Base-by-base conservation (phyloP, 371 early-diverging fungal species). In the Chytridium lagenaria region DNA sequence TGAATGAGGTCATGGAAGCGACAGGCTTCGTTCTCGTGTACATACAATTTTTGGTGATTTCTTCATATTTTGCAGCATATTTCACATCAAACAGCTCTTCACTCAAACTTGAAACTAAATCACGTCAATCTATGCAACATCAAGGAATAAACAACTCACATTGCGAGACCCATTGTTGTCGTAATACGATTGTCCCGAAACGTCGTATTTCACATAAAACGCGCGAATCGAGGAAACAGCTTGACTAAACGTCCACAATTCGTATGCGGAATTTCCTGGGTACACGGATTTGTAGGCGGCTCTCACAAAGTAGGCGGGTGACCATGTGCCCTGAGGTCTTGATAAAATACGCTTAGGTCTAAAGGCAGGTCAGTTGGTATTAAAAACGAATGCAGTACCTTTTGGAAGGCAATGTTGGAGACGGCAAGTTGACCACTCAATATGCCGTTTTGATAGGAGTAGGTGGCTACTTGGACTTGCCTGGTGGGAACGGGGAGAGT, bases 121-220 rank as follows among this genome's bases (percentile, higher is more conserved):
- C 61, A 34, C 30, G 10, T 10, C 30, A 31, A 31, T 7, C 30
- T 33, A 61, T 33, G n/a, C 16, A 61, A 31, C 61, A 37, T 16
- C 16, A 61, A 26, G 15, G 26, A 55, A 16, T 26, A 10, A 55
- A 7, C 16, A 7, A 61, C 61, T 61, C 61, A 61, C 61, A 26
- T 61, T 61, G 34, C 3, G 2, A 31, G 31, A 37, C 3, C 12
- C 23, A 34, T 61, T 61, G 61, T 61, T 61, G 37, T 61, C 61
- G 23, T 15, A 61, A 37, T 15, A 61, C 36, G 7, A 3, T 34
- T 61, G 61, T 36, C 61, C 61, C 3, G 61, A 30, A 7, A 61
- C 61, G 3, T 31, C 61, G 34, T 61, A 61, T 34, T 34, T 61
- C 7, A 61, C 61, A 61, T 61, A 61, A 61, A 61, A 61, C 55